Conservation (phyloP, 768 basidiomycete species). For the Panaeolus papilionaceus region DNA sequence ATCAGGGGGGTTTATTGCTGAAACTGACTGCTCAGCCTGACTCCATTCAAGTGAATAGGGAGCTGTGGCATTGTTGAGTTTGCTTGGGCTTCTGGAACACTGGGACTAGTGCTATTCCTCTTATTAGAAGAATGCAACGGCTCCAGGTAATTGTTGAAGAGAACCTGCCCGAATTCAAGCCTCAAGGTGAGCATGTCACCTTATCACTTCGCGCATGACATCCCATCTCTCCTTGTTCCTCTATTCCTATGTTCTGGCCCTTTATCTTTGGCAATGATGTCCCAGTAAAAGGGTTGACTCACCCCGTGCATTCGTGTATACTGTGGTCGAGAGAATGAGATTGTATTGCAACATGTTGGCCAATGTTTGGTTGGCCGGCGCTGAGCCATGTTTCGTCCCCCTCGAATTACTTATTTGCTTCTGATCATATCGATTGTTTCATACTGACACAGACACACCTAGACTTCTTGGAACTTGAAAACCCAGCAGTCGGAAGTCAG, state of each 20-base stretch:
- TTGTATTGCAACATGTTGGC: background rate
- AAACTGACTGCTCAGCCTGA: no score
- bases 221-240: background rate
- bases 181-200: background rate
- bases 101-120: background rate
- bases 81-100: background rate
- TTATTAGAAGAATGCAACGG: background rate
- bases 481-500: conserved; percentile 7
- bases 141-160: background rate
- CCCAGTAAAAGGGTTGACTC: conserved; percentile 2
- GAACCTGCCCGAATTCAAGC: background rate
- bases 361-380: background rate
- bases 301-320: background rate
- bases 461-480: background rate
- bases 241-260: background rate
- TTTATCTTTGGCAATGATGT: conserved; percentile 11
- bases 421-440: conserved; percentile 14
- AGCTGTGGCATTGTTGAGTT: background rate
- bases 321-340: conserved; percentile 2
- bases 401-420: background rate
- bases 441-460: conserved; percentile 1
- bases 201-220: background rate
- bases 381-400: conserved; percentile 5
- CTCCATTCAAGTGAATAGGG: no score
- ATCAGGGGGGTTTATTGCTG: no score